Evolutionary conservation across 78 protist species (phyloP).

Genomic region (Speleostelium caveatum): DNA sequence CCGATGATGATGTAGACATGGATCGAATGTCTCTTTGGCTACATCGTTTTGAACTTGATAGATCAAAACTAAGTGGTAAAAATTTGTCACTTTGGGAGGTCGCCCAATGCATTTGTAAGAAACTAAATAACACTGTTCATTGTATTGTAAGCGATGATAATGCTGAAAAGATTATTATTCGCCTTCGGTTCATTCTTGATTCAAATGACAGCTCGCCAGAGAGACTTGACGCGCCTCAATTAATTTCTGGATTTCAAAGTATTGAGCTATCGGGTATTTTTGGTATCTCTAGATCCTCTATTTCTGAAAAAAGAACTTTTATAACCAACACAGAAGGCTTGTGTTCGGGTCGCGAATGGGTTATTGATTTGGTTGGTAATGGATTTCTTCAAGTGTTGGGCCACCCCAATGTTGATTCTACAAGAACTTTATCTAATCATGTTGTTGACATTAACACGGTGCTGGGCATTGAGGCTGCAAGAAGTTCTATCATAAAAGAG

Average conservation of each 20-base stretch:
- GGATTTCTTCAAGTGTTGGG: conserved; percentile 83
- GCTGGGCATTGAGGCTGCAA: conserved; percentile 99
- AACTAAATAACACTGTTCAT: conserved; percentile 74
- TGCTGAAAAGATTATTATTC: conserved; percentile 88
- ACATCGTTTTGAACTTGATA: not conserved
- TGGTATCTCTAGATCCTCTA: conserved; percentile 53
- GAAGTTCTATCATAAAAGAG: conserved; percentile 95
- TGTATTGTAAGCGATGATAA: conserved; percentile 92
- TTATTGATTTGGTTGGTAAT: conserved; percentile 83
- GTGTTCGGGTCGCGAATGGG: conserved; percentile 88
- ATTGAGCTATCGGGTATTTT: too few species aligned
- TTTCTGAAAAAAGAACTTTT: conserved; percentile 77
- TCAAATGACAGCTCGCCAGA: too few species aligned
- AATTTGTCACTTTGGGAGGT: conserved; percentile 81
- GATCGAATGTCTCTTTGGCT: conserved; percentile 80
- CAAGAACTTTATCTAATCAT: conserved; percentile 90
- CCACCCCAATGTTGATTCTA: conserved; percentile 75
- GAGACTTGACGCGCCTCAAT: too few species aligned
- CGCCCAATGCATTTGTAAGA: conserved; percentile 67
- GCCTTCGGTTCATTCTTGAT: too few species aligned
- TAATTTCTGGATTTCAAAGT: too few species aligned
- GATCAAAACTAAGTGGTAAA: conserved; percentile 79
- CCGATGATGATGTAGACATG: conserved; percentile 69
- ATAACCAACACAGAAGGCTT: conserved; percentile 79
- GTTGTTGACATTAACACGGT: conserved; percentile 87